These are phyloP conservation scores for Torulaspora franciscae DNA, from an alignment of 805 yeast genomes.

Conservation along the genomic window DNA sequence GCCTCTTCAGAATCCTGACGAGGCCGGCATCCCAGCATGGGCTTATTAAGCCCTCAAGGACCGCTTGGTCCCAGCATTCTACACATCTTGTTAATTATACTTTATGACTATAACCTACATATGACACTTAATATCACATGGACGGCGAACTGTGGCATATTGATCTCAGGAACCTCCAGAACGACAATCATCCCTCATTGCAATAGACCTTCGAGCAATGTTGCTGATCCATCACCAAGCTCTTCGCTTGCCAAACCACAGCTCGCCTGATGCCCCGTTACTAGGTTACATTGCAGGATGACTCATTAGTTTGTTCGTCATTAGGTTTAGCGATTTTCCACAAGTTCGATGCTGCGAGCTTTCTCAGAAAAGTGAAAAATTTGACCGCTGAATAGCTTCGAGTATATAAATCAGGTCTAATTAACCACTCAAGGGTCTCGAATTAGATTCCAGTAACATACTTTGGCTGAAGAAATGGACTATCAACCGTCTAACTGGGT, in stretches of 20 bases:
- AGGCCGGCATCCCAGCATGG: slow-evolving; percentile 18
- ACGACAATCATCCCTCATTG: background rate
- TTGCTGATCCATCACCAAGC: background rate
- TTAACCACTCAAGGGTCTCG: background rate
- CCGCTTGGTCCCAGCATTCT: background rate
- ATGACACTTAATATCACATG: slow-evolving; percentile 1
- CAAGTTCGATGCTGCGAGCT: slow-evolving; percentile 2
- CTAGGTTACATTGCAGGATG: background rate
- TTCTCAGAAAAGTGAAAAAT: background rate
- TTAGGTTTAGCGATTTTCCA: background rate
- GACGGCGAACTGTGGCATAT: slow-evolving; percentile 1
- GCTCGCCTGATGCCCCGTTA: background rate
- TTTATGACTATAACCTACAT: background rate
- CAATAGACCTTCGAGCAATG: background rate
- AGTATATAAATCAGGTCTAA: background rate
- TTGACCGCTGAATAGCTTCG: background rate
- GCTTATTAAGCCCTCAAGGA: slow-evolving; percentile 5
- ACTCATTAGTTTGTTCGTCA: background rate
- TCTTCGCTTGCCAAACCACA: background rate
- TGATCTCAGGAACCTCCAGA: background rate
- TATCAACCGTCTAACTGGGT: slow-evolving; percentile 47
- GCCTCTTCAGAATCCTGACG: slow-evolving; percentile 3
- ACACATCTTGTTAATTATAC: slow-evolving; percentile 1
- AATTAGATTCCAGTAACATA: background rate
- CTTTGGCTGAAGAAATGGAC: background rate